Base-by-base conservation (phyloP, 345 rosid genomes). In the Viola odorata region DNA sequence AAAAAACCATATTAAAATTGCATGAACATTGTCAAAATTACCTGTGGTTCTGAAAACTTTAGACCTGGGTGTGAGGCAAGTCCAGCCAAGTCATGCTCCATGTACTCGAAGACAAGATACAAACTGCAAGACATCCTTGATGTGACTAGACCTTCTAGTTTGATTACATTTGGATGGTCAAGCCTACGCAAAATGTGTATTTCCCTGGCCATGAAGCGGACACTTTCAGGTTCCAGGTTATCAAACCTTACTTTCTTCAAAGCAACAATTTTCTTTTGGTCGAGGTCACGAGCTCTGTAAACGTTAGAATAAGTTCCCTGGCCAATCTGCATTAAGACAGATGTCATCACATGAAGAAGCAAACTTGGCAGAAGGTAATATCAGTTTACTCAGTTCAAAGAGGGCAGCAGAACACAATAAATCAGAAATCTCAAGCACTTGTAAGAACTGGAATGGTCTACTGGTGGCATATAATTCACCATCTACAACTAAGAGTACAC, bases 41-140 rank as follows among this genome's bases (percentile, higher is more conserved):
- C 98, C 96, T 94, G 99, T 13, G 95, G 50, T 68, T 94, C 99
- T 38, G 99, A 80, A 70, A 94, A 94, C 68, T 87, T 94, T 57
- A 84, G 74, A 8, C 81, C 90, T 0, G 99, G 99, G 68, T 94
- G 90, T 12, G 97, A 80, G 23, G 99, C 97, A 49, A 94, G 85
- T 53, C 99, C 99, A 45, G 97, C 89, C 68, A 94, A 65, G 81
- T 94, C 99, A 77, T 94, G 99, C 72, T 94, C 99, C 99, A 94
- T 94, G 67, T 87, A 94, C 77, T 94, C 99, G 49, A 94, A 94
- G 67, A 94, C 99, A 73, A 94, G 97, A 73, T 92, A 92, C 69
- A 92, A 82, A 80, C 98, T 92, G 73, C 96, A 89, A 51, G 98
- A 92, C 96, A 92, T 94, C 81, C 99, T 94, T 15, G 99, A 94